A percentile compares a stretch with the other conserved stretches of the same genome.
Conservation (phyloP, 177 flowering plant species). For the Vitis hybrid region DNA sequence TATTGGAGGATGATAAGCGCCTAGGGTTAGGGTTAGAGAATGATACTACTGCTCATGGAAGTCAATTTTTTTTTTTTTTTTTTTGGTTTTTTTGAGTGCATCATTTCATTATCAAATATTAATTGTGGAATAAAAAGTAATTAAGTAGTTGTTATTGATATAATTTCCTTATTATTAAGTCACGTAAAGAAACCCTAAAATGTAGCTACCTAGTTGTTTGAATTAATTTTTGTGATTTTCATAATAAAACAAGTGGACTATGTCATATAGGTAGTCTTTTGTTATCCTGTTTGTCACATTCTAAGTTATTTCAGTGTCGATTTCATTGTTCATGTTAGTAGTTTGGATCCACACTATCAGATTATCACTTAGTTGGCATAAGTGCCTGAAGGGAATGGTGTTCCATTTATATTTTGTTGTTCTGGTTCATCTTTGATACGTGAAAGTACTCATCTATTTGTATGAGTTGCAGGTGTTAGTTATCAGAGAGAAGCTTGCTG, state of each 20-base stretch:
- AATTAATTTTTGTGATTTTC: no score
- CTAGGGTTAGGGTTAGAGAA: no score
- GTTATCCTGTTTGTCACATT: not conserved
- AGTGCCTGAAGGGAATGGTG: not conserved
- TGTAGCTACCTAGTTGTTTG: no score
- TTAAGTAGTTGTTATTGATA: no score
- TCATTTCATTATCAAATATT: no score
- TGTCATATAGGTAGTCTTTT: no score
- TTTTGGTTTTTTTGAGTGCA: not conserved
- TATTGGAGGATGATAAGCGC: no score
- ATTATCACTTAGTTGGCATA: not conserved
- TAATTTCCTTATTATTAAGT: no score
- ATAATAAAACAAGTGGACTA: no score
- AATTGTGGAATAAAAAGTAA: no score
- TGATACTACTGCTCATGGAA: no score
- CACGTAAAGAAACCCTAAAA: no score
- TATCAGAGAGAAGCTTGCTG: conserved; percentile 95
- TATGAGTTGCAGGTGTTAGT: conserved; percentile 60
- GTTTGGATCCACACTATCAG: not conserved
- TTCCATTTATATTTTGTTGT: not conserved
- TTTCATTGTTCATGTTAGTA: not conserved
- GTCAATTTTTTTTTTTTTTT: not conserved
- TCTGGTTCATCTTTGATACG: not conserved
- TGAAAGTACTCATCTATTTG: not conserved
- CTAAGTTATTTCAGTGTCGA: not conserved